phyloP scores from a whole-genome alignment of 106 monocot species.

The Allium sativum region DNA sequence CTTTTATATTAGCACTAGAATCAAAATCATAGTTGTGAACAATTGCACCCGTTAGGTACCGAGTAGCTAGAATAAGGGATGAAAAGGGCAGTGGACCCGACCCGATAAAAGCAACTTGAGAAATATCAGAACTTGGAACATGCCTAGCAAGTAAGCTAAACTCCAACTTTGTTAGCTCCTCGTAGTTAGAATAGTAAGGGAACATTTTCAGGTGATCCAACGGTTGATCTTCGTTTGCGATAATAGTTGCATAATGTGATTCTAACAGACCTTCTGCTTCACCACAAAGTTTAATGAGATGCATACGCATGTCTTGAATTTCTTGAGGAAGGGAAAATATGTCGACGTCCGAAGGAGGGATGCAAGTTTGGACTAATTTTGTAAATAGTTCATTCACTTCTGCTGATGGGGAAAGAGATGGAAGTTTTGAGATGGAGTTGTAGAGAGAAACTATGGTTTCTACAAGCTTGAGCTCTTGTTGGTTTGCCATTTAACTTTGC shows the following conservation, averaged over 20 bases:
- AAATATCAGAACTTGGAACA: constrained; percentile 2
- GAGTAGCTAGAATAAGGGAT: constrained; percentile 41
- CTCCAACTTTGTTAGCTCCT: constrained; percentile 47
- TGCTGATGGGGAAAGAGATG: constrained; percentile 47
- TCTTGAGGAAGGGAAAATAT: constrained; percentile 32
- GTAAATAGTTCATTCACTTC: constrained; percentile 71
- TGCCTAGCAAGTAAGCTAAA: constrained; percentile 29
- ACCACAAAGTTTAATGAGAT: constrained; percentile 66
- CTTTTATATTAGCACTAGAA: constrained; percentile 27
- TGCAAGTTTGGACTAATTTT: constrained; percentile 63
- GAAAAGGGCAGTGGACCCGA: constrained; percentile 66
- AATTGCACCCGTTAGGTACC: constrained; percentile 20
- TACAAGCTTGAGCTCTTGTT: constrained; percentile 6
- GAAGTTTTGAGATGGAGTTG: constrained; percentile 37
- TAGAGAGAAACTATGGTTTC: constrained; percentile 25
- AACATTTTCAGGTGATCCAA: constrained; percentile 43
- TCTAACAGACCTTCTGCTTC: constrained; percentile 64
- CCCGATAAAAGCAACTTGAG: constrained; percentile 60
- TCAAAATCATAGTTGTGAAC: constrained; percentile 68
- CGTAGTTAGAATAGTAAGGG: constrained; percentile 73
- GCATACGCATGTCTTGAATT: constrained; percentile 27
- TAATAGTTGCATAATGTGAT: constrained; percentile 47
- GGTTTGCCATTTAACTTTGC: constrained; percentile 1
- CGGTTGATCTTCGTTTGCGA: constrained; percentile 35
- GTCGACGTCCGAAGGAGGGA: constrained; percentile 48